Conservation (phyloP, 768 basidiomycete genomes). For the Tulasnella sp. region DNA sequence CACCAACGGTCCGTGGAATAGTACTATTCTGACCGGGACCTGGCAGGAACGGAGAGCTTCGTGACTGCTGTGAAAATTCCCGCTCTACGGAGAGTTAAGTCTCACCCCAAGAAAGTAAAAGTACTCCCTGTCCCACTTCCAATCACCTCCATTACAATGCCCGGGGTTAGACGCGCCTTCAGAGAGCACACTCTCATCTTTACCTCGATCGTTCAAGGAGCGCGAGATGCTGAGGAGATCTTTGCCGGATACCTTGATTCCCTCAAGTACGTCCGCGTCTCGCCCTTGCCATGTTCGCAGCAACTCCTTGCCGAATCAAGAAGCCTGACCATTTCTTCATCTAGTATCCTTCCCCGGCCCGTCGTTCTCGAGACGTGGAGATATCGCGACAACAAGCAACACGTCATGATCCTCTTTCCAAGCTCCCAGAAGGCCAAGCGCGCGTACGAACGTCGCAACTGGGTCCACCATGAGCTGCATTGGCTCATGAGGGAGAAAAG, state of each 20-base stretch:
- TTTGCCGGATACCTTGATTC: not conserved
- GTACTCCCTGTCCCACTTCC: not conserved
- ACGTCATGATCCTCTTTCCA: constrained; percentile 11
- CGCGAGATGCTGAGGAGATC: not conserved
- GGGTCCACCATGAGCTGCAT: not conserved
- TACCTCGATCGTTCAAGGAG: not conserved
- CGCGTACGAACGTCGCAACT: not conserved
- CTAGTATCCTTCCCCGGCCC: not conserved
- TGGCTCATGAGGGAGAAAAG: not conserved
- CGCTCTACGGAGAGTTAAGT: not conserved
- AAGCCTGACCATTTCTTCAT: not conserved
- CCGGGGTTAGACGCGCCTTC: not conserved
- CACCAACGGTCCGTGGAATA: no score
- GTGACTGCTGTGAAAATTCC: not conserved
- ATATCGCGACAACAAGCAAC: not conserved
- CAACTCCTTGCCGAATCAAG: no score
- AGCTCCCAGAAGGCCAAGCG: not conserved
- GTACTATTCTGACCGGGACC: no score
- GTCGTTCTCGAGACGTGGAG: not conserved
- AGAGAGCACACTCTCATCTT: constrained; percentile 3
- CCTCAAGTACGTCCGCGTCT: not conserved
- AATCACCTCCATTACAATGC: not conserved
- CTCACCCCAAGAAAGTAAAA: not conserved
- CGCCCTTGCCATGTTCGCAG: not conserved
- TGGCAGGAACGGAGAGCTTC: no score